Conservation (phyloP, 139 green algal species). For the Yamagishiella unicocca region DNA sequence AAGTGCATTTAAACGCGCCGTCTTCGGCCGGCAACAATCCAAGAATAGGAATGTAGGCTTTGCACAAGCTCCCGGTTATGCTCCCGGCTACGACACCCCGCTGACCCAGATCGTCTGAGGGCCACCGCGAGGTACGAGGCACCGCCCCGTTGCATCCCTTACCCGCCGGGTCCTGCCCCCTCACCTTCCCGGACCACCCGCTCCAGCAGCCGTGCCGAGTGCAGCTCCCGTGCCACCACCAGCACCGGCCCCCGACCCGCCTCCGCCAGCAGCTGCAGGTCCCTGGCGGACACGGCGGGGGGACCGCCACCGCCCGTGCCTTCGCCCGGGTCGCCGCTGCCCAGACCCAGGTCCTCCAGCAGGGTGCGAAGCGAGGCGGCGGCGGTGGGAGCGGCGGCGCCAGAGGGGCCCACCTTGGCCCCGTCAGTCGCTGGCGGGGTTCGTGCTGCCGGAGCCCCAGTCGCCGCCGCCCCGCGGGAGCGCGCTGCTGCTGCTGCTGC, state of each 20-base stretch:
- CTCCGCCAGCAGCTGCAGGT: conserved; percentile 10
- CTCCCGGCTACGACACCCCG: no score
- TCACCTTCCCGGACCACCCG: conserved; percentile 58
- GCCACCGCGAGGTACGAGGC: no score
- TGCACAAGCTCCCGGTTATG: no score
- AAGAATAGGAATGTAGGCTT: no score
- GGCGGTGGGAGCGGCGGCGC: neutral
- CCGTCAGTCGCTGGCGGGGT: no score
- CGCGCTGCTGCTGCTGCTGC: conserved; percentile 12
- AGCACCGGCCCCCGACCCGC: conserved; percentile 60
- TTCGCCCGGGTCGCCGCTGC: neutral
- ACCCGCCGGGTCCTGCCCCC: conserved; percentile 49
- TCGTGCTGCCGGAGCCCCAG: no score
- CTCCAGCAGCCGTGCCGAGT: conserved; percentile 65
- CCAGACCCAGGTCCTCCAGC: conserved; percentile 31
- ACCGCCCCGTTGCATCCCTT: no score
- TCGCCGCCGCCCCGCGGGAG: no score
- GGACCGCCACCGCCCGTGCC: neutral
- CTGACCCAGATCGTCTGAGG: no score
- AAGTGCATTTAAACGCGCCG: no score
- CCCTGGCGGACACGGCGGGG: neutral
- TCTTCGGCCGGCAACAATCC: no score
- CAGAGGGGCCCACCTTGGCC: neutral
- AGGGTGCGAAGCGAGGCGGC: neutral
- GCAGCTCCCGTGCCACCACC: conserved; percentile 71